Evolutionary conservation across 202 grass and related monocot genomes (phyloP).

Genomic region (Brachypodium distachyon): DNA sequence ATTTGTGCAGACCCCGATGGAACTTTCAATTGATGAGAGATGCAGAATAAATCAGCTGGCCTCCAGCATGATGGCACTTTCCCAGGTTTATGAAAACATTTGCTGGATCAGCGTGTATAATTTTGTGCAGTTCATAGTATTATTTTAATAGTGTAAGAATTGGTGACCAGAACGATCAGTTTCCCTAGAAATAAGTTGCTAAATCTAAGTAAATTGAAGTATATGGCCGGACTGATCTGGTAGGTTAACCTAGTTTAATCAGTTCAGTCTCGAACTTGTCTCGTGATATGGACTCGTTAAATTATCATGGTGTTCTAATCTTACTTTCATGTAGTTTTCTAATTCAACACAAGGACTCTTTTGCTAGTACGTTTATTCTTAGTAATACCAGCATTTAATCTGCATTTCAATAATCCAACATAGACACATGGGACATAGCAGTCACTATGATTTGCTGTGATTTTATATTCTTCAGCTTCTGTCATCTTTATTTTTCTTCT

Average conservation of each 20-base stretch:
- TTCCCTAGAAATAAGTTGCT: neutral
- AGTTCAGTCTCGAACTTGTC: neutral
- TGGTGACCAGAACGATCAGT: neutral
- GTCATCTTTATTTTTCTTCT: neutral
- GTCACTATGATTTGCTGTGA: neutral
- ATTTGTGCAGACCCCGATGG: constrained; percentile 42
- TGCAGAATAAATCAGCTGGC: constrained; percentile 79
- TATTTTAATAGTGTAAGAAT: neutral
- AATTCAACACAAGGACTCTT: neutral
- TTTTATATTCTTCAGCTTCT: neutral
- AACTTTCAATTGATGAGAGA: constrained; percentile 60
- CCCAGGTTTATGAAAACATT: constrained; percentile 31
- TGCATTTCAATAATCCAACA: neutral
- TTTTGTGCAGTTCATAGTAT: neutral
- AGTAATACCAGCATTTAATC: constrained; percentile 1
- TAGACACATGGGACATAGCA: neutral
- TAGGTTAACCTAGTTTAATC: neutral
- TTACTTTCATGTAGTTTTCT: neutral
- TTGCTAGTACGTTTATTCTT: neutral
- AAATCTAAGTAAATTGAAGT: neutral
- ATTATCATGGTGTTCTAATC: neutral
- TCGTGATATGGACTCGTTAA: neutral
- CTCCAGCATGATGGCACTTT: constrained; percentile 64
- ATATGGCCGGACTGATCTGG: neutral
- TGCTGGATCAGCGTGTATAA: neutral